Conservation (phyloP, 345 rosid species). For the Rhodamnia rubescens region DNA sequence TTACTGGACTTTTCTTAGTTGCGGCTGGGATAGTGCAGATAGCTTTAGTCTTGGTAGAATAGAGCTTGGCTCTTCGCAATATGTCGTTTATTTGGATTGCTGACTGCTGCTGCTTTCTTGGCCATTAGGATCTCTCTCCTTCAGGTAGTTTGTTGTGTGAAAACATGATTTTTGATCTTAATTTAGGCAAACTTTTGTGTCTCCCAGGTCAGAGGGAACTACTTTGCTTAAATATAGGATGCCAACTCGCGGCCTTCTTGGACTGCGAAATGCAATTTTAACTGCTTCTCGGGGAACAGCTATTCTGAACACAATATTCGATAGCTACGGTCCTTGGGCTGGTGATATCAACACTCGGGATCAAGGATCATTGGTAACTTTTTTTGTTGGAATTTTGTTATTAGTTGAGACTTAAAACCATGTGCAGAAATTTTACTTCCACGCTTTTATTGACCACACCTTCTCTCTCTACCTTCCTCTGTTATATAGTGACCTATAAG, state of each 20-base stretch:
- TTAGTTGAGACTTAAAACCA: neutral
- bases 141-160: neutral
- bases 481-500: neutral
- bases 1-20: neutral
- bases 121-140: neutral
- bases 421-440: neutral
- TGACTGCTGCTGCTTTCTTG: neutral
- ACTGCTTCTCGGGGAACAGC: slow-evolving; percentile 99
- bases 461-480: neutral
- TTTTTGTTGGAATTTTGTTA: neutral
- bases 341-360: slow-evolving; percentile 85
- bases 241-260: slow-evolving; percentile 98
- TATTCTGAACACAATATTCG: slow-evolving; percentile 78
- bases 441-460: neutral
- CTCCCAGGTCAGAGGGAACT: slow-evolving; percentile 76
- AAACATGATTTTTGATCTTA: neutral
- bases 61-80: neutral
- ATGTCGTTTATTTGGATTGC: neutral
- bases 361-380: slow-evolving; percentile 83
- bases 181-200: neutral
- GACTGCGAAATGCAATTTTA: slow-evolving; percentile 88
- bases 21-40: neutral
- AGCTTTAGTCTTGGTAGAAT: neutral
- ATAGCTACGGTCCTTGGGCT: slow-evolving; percentile 89
- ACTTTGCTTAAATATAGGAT: slow-evolving; percentile 68